phyloP scores from a whole-genome alignment of 73 alveolate species.

The Blepharisma japonicum region DNA sequence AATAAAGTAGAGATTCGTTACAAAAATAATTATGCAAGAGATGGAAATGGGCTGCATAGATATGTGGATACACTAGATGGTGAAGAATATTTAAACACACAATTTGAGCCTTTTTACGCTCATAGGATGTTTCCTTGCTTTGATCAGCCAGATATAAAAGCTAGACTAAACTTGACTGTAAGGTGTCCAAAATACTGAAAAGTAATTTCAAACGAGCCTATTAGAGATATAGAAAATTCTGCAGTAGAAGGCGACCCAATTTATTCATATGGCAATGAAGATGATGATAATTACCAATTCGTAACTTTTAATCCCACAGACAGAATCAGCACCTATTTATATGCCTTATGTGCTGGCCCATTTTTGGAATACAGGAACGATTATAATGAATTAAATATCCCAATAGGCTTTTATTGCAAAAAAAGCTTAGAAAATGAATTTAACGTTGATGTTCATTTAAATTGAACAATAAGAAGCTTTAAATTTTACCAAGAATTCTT shows the following conservation, averaged over 20 bases:
- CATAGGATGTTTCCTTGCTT: constrained; percentile 97
- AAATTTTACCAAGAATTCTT: constrained; percentile 89
- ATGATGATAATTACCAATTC: constrained; percentile 19
- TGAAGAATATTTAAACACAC: constrained; percentile 89
- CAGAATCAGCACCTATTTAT: constrained; percentile 44
- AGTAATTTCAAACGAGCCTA: constrained; percentile 73
- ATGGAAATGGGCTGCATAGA: constrained; percentile 93
- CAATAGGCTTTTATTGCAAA: constrained; percentile 59
- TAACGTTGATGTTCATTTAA: constrained; percentile 59
- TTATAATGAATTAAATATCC: constrained; percentile 23
- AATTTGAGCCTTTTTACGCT: constrained; percentile 94
- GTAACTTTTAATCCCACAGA: constrained; percentile 30
- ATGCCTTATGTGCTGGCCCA: constrained; percentile 63
- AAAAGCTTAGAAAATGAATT: constrained; percentile 54
- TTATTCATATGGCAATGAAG: no score
- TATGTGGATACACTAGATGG: constrained; percentile 90
- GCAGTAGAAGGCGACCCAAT: no score
- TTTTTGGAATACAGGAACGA: constrained; percentile 31
- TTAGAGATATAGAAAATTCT: no score
- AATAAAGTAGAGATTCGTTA: constrained; percentile 42
- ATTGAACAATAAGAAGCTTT: constrained; percentile 82
- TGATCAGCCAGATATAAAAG: constrained; percentile 97
- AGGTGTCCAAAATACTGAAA: constrained; percentile 91
- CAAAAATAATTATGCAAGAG: constrained; percentile 63
- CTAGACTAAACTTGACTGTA: constrained; percentile 71